Base-by-base conservation (phyloP, 148 eudicot species). In the Selenicereus undatus region DNA sequence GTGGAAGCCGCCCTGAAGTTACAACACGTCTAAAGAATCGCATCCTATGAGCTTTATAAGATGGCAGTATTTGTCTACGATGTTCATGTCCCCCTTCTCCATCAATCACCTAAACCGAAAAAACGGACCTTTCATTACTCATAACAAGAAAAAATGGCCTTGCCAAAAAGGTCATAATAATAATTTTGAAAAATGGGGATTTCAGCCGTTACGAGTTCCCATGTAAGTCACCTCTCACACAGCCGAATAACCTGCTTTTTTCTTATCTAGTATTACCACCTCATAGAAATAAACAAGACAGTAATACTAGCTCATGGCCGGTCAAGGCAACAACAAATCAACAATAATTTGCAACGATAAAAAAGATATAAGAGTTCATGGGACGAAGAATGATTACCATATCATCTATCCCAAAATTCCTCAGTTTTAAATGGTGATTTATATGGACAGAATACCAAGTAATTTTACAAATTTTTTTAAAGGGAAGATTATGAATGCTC, bases 51-150 rank as follows among this genome's bases (percentile, higher is more conserved):
- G 93, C 92, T 89, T 95, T 95, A 83, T 95, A 95, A 68, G 99
- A 93, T 42, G 99, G 94, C 73, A 95, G 87, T 77, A 92, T 45
- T 74, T 86, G 91, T 81, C 90, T 88, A 51, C 99, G 88, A 70
- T 91, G 87, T 60, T 89, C 92, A 83, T 92, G 88, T 26, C 97
- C 93, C 81, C 94, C 85, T 87, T 95, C 97, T 69, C 99, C 97
- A 86, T 95, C 99, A 79, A 92, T 77, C 75, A 95, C 97, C 99
- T 95, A 66, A 26, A 66, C 64, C 58, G 80, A 81, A 82, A 39
- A 21, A 43, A 75, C 4, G 51, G 0, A 60, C 66, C 35, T 58
- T 78, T 60, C 62, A 54, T 17, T 50, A 48, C 5, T 48, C 14
- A 48, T 48, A 68, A 4, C 14, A 58, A 76, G 48, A 42, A 9